Conservation (phyloP, 352 stramenopile species). For the Phytophthora boehmeriae region DNA sequence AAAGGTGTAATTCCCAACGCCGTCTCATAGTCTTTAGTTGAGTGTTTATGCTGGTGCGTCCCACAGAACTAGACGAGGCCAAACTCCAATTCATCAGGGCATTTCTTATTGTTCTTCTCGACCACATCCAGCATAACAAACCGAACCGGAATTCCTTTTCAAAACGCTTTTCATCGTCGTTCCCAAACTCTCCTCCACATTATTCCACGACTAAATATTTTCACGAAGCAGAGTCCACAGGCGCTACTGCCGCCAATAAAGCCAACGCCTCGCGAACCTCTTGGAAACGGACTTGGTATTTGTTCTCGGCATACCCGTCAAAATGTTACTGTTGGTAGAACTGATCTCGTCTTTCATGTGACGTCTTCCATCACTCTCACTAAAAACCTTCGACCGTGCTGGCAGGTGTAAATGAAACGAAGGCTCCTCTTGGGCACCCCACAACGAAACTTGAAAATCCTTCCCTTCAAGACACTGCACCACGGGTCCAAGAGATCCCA, state of each 20-base stretch:
- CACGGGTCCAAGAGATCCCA: too few species aligned
- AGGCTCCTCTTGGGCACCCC: too few species aligned
- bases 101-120: not conserved
- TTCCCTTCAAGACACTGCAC: too few species aligned
- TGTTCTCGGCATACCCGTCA: not conserved
- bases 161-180: conserved; percentile 25
- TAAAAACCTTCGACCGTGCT: too few species aligned
- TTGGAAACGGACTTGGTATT: not conserved
- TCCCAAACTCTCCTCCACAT: conserved; percentile 17
- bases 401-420: too few species aligned
- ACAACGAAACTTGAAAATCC: too few species aligned
- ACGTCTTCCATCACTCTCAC: too few species aligned
- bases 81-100: not conserved
- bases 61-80: conserved; percentile 13
- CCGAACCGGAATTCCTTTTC: conserved; percentile 16
- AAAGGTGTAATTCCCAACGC: conserved; percentile 18
- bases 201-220: conserved; percentile 31
- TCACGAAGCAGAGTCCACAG: conserved; percentile 29
- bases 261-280: conserved; percentile 31
- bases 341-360: conserved; percentile 10
- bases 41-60: not conserved
- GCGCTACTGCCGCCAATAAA: conserved; percentile 28
- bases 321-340: conserved; percentile 2
- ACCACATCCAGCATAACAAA: conserved; percentile 17
- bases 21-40: conserved; percentile 2